These are phyloP conservation scores for Vittaforma corneae DNA, from an alignment of 371 early-diverging fungal genomes.

Conservation along the genomic window DNA sequence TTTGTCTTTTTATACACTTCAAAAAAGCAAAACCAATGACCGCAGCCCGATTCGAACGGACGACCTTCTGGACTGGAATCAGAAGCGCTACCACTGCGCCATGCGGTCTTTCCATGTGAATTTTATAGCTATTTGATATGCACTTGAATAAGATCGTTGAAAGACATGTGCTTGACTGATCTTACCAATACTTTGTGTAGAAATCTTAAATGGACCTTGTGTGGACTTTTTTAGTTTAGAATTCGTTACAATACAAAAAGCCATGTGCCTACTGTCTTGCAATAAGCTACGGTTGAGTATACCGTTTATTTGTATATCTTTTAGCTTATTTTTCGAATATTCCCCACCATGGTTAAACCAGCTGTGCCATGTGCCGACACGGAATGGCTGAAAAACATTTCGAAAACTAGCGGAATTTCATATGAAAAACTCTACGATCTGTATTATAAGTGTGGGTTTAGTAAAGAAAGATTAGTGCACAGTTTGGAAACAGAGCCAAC, in stretches of 20 bases:
- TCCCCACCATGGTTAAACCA: too few relatives aligned
- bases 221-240: not conserved
- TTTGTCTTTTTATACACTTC: too few relatives aligned
- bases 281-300: not conserved
- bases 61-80: slow-evolving; percentile 55
- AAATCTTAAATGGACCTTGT: not conserved
- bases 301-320: too few relatives aligned
- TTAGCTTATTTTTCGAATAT: too few relatives aligned
- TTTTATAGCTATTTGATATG: not conserved
- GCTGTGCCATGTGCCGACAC: too few relatives aligned
- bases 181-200: not conserved
- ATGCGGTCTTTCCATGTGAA: slow-evolving; percentile 21
- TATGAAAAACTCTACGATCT: too few relatives aligned
- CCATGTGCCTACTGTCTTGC: not conserved
- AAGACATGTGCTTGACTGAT: not conserved
- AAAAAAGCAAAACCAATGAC: too few relatives aligned
- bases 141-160: not conserved
- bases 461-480: too few relatives aligned
- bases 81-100: slow-evolving; percentile 57
- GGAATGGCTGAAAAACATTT: too few relatives aligned
- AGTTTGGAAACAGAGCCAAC: too few relatives aligned
- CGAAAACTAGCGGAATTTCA: too few relatives aligned
- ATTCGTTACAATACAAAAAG: not conserved
- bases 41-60: slow-evolving; percentile 50
- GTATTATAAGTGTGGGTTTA: too few relatives aligned